phyloP scores from a whole-genome alignment of 2,329 filamentous ascomycete species.

The Tolypocladium nubicola region DNA sequence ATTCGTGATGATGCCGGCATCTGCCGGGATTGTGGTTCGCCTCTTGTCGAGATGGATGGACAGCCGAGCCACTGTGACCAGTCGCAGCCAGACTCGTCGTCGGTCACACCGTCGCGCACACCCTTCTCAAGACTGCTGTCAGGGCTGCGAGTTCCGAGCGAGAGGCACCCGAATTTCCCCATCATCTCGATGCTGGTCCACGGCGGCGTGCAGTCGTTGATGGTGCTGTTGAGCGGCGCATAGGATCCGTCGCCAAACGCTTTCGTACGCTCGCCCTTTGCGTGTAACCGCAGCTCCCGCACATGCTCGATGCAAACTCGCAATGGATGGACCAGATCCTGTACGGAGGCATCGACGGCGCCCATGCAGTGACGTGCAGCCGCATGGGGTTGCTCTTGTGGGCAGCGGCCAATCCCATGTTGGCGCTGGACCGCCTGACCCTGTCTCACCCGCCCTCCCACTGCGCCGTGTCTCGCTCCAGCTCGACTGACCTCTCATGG shows the following conservation, averaged over 20 bases:
- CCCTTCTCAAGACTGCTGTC: neutral
- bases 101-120: neutral
- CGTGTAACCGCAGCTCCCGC: neutral
- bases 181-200: neutral
- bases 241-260: too few species aligned
- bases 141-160: neutral
- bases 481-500: neutral
- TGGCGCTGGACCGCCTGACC: conserved; percentile 2
- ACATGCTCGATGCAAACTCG: too few species aligned
- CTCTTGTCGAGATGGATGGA: neutral
- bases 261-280: too few species aligned
- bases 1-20: neutral
- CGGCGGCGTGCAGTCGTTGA: too few species aligned
- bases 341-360: neutral
- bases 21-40: neutral
- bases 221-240: too few species aligned
- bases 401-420: conserved; percentile 1
- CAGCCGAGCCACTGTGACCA: neutral
- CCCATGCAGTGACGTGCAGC: neutral
- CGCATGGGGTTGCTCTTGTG: neutral
- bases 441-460: conserved; percentile 3
- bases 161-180: neutral
- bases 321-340: neutral
- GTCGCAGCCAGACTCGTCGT: neutral
- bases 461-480: neutral